Base-by-base conservation (phyloP, 2,329 filamentous ascomycete genomes). In the Alternaria sp. region DNA sequence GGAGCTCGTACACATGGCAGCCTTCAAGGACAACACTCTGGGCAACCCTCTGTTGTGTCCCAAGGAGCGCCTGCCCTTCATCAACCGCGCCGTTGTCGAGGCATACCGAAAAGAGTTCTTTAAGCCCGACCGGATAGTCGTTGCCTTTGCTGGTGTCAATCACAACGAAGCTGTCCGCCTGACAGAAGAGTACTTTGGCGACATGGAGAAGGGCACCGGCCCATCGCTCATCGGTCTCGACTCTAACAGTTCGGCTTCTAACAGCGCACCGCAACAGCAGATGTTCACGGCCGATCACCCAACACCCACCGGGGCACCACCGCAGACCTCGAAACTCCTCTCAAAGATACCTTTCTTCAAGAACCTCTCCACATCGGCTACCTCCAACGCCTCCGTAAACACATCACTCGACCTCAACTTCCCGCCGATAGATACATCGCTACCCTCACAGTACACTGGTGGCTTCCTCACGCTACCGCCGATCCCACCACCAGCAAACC, bases 41-140 rank as follows among this genome's bases (percentile, higher is more conserved):
- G 96, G 96, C 41, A 96, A 98, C 80, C 96, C 96, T 5, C 81
- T 99, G 69, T 83, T 99, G 55, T 99, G 96, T 78, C 96, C 96
- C 0, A 88, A 91, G 75, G 95, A 98, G 73, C 86, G 94, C 55
- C 83, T 99, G 60, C 84, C 83, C 0, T 83, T 87, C 70, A 99
- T 99, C 74, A 86, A 94, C 76, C 88, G 87, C 70, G 82, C 85
- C 26, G 90, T 92, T 8, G 89, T 98, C 56, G 84, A 91, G 73
- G 87, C 89, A 64, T 99, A 99, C 78, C 85, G 95, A 43, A 87
- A 91, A 56, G 84, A 90, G 2, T 97, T 98, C 76, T 98, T 94
- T 83, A 88, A 88, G 55, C 96, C 96, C 0, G 94, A 98, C 78
- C 86, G 93, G 63, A 96, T 97, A 76, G 96, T 99, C 0, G 89